Conservation (phyloP, 441 rosid genomes). For the Theobroma grandiflorum region DNA sequence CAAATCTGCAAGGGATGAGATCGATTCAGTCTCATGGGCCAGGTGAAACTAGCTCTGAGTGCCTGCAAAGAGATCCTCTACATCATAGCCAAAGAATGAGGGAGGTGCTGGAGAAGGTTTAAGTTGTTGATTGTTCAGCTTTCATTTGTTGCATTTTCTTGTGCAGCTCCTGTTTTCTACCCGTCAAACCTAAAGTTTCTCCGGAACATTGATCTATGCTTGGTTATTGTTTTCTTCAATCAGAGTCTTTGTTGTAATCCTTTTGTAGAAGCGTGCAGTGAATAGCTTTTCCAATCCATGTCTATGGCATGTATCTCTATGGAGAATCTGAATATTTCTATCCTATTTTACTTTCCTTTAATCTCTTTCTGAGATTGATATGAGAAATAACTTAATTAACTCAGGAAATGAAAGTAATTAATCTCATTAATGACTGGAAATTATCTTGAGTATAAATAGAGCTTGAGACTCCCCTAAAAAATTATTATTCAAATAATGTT, state of each 20-base stretch:
- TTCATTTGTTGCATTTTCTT: conserved; percentile 25
- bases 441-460: background rate
- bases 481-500: conserved; percentile 2
- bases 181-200: background rate
- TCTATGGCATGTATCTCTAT: background rate
- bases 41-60: conserved; percentile 28
- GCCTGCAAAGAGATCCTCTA: background rate
- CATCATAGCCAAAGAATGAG: background rate
- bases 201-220: conserved; percentile 10
- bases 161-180: conserved; percentile 22
- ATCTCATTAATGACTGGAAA: background rate
- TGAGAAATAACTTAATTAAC: background rate
- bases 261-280: background rate
- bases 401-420: background rate
- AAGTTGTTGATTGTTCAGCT: background rate
- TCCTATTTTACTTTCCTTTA: background rate
- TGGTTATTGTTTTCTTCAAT: conserved; percentile 10
- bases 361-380: background rate
- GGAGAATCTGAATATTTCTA: background rate
- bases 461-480: background rate
- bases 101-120: background rate
- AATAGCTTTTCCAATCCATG: background rate
- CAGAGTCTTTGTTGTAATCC: background rate
- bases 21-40: conserved; percentile 66
- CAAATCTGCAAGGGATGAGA: conserved; percentile 70